phyloP scores from a whole-genome alignment of 768 basidiomycete genomes.

The Leccinum boreale region DNA sequence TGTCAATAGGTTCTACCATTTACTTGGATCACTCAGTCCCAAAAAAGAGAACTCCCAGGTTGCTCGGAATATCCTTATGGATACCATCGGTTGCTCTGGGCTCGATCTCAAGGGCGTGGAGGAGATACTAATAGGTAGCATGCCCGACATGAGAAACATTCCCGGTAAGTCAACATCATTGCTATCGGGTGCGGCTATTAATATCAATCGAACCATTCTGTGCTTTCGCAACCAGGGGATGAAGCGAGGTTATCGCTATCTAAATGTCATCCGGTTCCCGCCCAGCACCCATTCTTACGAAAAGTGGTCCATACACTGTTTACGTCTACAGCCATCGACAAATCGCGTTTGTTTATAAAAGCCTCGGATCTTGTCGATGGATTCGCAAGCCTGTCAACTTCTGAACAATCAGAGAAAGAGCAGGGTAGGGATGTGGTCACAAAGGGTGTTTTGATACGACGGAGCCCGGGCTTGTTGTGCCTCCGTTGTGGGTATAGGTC shows the following conservation, averaged over 20 bases:
- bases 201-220: neutral
- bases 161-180: conserved; percentile 22
- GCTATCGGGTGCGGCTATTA: neutral
- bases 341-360: conserved; percentile 69
- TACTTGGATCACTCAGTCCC: conserved; percentile 50
- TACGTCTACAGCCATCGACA: conserved; percentile 52
- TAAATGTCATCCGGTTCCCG: conserved; percentile 53
- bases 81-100: conserved; percentile 62
- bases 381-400: conserved; percentile 39
- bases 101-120: conserved; percentile 56
- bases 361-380: conserved; percentile 69
- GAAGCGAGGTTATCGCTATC: conserved; percentile 52
- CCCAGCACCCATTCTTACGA: conserved; percentile 42
- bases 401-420: conserved; percentile 37
- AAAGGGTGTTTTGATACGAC: conserved; percentile 49
- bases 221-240: conserved; percentile 36
- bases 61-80: conserved; percentile 59
- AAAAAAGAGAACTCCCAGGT: conserved; percentile 61
- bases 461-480: conserved; percentile 43
- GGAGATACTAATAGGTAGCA: conserved; percentile 40
- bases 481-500: conserved; percentile 63
- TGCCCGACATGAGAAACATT: conserved; percentile 20
- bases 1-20: conserved; percentile 55
- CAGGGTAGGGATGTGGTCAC: conserved; percentile 58
- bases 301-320: conserved; percentile 46